A percentile compares a stretch with the other conserved stretches of the same genome.
These are phyloP conservation scores for Colletotrichum caudatum DNA, from an alignment of 2,329 filamentous ascomycete species.

Conservation along the genomic window DNA sequence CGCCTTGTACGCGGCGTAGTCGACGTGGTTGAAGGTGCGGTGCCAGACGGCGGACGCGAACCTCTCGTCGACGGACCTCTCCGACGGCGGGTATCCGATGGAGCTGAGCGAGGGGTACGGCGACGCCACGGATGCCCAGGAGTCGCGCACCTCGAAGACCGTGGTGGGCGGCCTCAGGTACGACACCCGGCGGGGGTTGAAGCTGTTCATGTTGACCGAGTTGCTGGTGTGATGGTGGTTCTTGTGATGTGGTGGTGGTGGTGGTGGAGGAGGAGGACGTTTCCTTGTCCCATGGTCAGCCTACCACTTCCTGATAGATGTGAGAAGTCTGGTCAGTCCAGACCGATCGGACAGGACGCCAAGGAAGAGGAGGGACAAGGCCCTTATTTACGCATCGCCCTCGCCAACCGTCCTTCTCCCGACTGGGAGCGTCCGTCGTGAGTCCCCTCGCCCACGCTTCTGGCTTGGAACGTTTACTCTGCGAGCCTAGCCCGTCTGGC, in stretches of 20 bases:
- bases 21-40: constrained; percentile 36
- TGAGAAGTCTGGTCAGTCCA: neutral
- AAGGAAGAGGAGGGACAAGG: constrained; percentile 1
- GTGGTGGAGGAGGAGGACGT: neutral
- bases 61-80: constrained; percentile 20
- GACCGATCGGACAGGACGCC: neutral
- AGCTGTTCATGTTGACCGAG: constrained; percentile 34
- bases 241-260: neutral
- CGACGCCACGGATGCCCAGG: constrained; percentile 17
- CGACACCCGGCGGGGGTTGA: constrained; percentile 39
- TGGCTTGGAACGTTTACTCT: constrained; percentile 18
- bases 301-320: neutral
- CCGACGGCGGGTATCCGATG: constrained; percentile 33
- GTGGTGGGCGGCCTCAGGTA: constrained; percentile 28
- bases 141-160: constrained; percentile 8
- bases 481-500: constrained; percentile 29
- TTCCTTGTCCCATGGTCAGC: constrained; percentile 23
- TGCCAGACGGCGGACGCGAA: constrained; percentile 34
- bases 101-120: constrained; percentile 36
- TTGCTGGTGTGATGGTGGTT: neutral
- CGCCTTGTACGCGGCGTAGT: constrained; percentile 38
- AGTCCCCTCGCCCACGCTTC: constrained; percentile 5
- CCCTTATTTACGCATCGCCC: constrained; percentile 34
- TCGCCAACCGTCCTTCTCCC: neutral
- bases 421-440: constrained; percentile 31